phyloP scores from a whole-genome alignment of 148 eudicot genomes.

The Fagopyrum esculentum region DNA sequence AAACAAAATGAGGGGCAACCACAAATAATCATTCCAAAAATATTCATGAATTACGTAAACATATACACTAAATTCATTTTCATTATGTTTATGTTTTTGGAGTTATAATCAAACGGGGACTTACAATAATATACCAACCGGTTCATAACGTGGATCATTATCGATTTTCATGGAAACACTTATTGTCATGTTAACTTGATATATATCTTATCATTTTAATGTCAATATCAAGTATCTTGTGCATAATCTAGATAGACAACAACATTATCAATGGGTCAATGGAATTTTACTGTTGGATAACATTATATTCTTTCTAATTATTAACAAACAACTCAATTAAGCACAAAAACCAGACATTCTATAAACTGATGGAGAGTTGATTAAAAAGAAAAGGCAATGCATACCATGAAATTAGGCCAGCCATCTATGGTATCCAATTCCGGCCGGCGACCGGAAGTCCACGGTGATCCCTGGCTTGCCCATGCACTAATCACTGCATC shows the following conservation, averaged over 20 bases:
- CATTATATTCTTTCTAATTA: background rate
- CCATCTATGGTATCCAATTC: background rate
- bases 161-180: background rate
- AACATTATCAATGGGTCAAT: background rate
- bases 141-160: no score
- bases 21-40: no score
- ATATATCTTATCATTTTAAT: background rate
- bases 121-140: background rate
- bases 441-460: conserved; percentile 7
- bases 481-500: background rate
- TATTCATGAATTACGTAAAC: no score
- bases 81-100: no score
- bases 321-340: background rate
- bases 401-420: conserved; percentile 7
- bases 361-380: background rate
- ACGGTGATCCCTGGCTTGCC: background rate
- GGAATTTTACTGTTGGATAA: background rate
- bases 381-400: background rate
- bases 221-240: conserved; percentile 7
- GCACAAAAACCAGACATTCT: background rate
- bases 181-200: background rate
- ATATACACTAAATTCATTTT: no score
- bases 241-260: background rate
- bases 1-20: no score
- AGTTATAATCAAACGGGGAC: no score